These are phyloP conservation scores for Suillus occidentalis DNA, from an alignment of 768 basidiomycete genomes.

Conservation along the genomic window DNA sequence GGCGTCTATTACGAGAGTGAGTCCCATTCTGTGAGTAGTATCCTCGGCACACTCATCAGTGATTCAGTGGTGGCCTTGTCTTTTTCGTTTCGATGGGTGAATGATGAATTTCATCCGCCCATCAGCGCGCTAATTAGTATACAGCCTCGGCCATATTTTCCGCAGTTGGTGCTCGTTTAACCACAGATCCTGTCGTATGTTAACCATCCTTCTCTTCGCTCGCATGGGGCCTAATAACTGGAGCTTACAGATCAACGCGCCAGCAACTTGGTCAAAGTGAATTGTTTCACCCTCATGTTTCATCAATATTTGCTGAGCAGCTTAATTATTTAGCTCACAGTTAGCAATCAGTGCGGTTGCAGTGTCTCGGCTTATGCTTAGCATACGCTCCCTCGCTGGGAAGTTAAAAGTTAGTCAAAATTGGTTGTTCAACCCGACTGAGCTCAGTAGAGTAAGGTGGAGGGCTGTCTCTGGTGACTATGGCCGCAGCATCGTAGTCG, in stretches of 20 bases:
- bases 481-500: constrained; percentile 10
- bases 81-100: constrained; percentile 14
- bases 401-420: constrained; percentile 6
- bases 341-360: constrained; percentile 12
- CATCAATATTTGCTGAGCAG: not conserved
- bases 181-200: constrained; percentile 3
- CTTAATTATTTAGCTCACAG: constrained; percentile 2
- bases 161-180: constrained; percentile 7
- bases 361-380: constrained; percentile 16
- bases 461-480: not conserved
- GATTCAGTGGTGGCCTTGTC: constrained; percentile 7
- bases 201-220: not conserved
- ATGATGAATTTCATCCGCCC: not conserved
- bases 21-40: not conserved
- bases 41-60: not conserved
- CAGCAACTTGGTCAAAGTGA: constrained; percentile 12
- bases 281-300: not conserved
- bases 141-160: constrained; percentile 9
- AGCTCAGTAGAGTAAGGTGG: constrained; percentile 15
- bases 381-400: constrained; percentile 14
- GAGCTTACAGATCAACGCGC: constrained; percentile 4
- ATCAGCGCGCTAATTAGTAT: not conserved
- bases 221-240: not conserved
- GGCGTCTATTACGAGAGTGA: constrained; percentile 9
- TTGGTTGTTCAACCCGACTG: constrained; percentile 16